Evolutionary conservation across 352 stramenopile genomes (phyloP).

Genomic region (Globisporangium acanthophoron): DNA sequence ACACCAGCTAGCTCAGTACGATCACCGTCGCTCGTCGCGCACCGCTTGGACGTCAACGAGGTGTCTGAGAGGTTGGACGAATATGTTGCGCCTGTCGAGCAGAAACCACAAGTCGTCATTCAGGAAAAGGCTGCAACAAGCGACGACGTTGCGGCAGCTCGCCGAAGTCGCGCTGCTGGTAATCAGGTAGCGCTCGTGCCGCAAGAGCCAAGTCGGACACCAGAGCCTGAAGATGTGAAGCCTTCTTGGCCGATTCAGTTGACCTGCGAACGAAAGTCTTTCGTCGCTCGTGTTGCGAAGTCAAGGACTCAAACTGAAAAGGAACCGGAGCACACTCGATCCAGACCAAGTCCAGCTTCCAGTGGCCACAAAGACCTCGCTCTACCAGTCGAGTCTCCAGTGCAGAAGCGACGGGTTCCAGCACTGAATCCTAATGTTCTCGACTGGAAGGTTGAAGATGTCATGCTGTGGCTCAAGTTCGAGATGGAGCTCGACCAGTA

Average conservation of each 20-base stretch:
- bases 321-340: neutral
- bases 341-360: neutral
- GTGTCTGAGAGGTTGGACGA: constrained; percentile 9
- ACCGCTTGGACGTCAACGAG: neutral
- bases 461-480: constrained; percentile 33
- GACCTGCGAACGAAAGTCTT: too few species aligned
- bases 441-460: constrained; percentile 51
- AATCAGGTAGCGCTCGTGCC: too few species aligned
- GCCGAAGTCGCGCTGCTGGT: too few species aligned
- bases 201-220: too few species aligned
- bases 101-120: neutral
- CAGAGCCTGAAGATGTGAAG: too few species aligned
- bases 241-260: too few species aligned
- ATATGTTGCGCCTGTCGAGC: constrained; percentile 1
- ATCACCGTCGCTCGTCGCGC: too few species aligned
- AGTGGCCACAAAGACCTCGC: neutral
- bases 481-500: constrained; percentile 51
- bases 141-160: neutral
- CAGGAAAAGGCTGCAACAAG: neutral
- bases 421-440: constrained; percentile 18
- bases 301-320: neutral
- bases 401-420: neutral
- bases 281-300: too few species aligned
- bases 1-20: too few species aligned
- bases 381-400: neutral